Evolutionary conservation across 257 asterid species (phyloP), one percentile per base, ranked within the genome.

Genomic region (Nicotiana otophora): DNA sequence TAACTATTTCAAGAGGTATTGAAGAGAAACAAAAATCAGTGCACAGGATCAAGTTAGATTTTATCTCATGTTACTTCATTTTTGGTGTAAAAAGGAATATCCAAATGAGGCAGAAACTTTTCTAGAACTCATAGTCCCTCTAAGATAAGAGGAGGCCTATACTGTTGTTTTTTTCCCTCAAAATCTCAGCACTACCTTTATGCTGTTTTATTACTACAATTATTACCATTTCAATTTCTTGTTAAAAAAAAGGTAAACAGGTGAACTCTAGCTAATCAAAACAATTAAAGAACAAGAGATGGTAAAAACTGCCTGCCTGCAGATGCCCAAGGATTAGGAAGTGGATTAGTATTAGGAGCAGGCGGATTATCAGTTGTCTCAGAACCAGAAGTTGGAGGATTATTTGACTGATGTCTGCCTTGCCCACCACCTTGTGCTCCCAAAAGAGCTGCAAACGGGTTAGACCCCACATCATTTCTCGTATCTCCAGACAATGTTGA

Each of bases 301-400:
- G 78, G 65, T 55, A 58, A 46, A 74, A 61, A 46, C 91, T 89
- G 84, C 88, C 91, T 81, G 19, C 87, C 88, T 80, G 88, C 76
- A 54, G 91, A 77, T 23, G 89, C 87, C 95, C 93, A 91, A 55
- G 93, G 95, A 86, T 90, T 91, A 17, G 95, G 95, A 85, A 90
- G 93, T 34, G 94, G 93, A 81, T 87, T 86, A 1, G 90, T 84
- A 84, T 91, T 89, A 75, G 95, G 95, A 67, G 87, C 88, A 86
- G 92, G 91, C 30, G 91, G 81, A 84, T 84, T 85, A 36, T 82
- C 63, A 48, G 83, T 34, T 26, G 82, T 48, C 42, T 81, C 92
- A 81, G 91, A 33, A 84, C 88, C 74, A 10, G 84, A 53, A 39
- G 89, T 63, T 36, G 88, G 61, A 81, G 90, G 82, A 81, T 85